Conservation (phyloP, 2,329 filamentous ascomycete species). For the Diaporthe eres region DNA sequence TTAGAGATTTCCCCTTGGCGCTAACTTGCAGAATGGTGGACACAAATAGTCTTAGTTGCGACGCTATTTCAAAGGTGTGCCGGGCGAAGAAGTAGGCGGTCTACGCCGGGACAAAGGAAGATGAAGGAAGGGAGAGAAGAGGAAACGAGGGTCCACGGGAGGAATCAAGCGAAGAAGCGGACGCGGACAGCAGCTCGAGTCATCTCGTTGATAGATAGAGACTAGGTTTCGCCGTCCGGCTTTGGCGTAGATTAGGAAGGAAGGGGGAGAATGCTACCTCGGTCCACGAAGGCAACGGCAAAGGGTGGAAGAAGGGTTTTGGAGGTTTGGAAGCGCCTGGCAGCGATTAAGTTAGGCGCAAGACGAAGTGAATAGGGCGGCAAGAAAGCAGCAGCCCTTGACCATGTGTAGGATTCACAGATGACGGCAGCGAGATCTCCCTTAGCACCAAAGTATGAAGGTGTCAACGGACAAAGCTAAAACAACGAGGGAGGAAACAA, state of each 20-base stretch:
- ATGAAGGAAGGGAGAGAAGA: background rate
- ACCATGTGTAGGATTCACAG: conserved; percentile 24
- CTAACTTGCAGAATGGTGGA: background rate
- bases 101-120: conserved; percentile 13
- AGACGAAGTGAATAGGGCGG: conserved; percentile 8
- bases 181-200: conserved; percentile 19
- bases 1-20: background rate
- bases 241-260: background rate
- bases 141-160: background rate
- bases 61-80: background rate
- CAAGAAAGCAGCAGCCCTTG: background rate
- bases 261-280: conserved; percentile 7
- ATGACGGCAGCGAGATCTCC: conserved; percentile 26
- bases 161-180: background rate
- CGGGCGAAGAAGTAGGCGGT: conserved; percentile 7
- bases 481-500: conserved; percentile 31
- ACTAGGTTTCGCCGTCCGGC: conserved; percentile 19
- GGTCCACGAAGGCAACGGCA: conserved; percentile 14
- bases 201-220: conserved; percentile 17
- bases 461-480: conserved; percentile 30
- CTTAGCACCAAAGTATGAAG: background rate
- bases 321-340: background rate
- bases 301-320: background rate
- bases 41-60: background rate
- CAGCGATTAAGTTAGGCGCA: background rate